Evolutionary conservation across 257 asterid species (phyloP).

Genomic region (Misopates orontium): DNA sequence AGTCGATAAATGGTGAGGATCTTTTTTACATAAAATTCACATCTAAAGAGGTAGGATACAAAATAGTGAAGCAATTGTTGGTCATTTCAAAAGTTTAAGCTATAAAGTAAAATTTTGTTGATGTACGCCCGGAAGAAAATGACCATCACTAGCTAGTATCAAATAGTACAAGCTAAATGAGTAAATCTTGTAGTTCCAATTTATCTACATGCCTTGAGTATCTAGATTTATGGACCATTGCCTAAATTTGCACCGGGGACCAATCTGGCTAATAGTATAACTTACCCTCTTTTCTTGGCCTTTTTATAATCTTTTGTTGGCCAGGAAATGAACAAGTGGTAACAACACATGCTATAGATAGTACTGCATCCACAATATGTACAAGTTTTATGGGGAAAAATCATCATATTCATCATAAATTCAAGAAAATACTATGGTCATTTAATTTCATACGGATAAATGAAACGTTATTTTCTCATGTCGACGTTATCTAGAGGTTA

Average conservation of each 20-base stretch:
- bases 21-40: too few species aligned
- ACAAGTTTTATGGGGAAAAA: not conserved
- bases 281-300: conserved; percentile 15
- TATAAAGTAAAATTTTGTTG: not conserved
- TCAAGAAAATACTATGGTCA: not conserved
- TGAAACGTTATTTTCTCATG: not conserved
- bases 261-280: conserved; percentile 20
- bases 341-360: not conserved
- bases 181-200: conserved; percentile 8
- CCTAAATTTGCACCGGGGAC: conserved; percentile 39
- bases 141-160: conserved; percentile 14
- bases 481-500: not conserved
- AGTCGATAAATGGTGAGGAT: too few species aligned
- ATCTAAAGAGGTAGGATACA: too few species aligned
- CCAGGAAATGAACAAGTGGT: not conserved
- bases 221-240: conserved; percentile 29
- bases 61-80: not conserved
- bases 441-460: not conserved
- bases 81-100: not conserved
- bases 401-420: not conserved
- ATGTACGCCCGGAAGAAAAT: conserved; percentile 9
- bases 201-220: conserved; percentile 18
- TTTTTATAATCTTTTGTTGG: conserved; percentile 9
- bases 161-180: conserved; percentile 9
- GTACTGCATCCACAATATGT: not conserved